phyloP scores from a whole-genome alignment of 2,329 filamentous ascomycete genomes.

The Tolypocladium sp. region DNA sequence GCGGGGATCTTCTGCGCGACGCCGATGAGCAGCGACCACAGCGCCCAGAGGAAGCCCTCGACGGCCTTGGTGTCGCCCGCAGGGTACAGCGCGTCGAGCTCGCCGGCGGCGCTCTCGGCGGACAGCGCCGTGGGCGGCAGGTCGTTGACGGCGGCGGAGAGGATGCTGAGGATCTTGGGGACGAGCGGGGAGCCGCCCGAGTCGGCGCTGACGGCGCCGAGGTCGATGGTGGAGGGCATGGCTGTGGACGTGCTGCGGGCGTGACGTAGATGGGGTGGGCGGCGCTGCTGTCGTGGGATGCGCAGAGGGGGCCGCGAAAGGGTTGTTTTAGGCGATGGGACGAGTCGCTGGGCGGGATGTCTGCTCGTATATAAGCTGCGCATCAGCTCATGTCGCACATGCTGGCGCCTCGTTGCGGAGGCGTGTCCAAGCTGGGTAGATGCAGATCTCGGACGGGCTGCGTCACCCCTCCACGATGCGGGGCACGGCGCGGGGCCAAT shows the following conservation, averaged over 20 bases:
- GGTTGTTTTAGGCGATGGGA: background rate
- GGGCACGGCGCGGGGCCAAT: background rate
- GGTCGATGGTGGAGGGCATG: background rate
- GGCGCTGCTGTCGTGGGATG: background rate
- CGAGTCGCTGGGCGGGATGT: background rate
- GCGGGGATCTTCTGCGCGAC: conserved; percentile 15
- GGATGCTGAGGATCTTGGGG: conserved; percentile 8
- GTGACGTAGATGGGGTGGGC: background rate
- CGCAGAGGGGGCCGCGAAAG: background rate
- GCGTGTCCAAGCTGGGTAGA: background rate
- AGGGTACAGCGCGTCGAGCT: conserved; percentile 16
- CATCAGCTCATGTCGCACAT: background rate
- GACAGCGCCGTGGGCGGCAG: conserved; percentile 5
- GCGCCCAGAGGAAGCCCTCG: conserved; percentile 17
- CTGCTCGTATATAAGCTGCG: background rate
- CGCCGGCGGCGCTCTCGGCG: conserved; percentile 11
- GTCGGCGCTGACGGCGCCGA: background rate
- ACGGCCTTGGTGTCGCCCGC: conserved; percentile 6
- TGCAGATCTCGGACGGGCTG: background rate
- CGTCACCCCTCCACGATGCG: background rate
- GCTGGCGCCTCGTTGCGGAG: background rate
- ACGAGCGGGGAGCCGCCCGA: background rate
- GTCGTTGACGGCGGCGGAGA: conserved; percentile 14
- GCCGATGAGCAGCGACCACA: conserved; percentile 17
- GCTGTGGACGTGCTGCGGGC: background rate